Evolutionary conservation across 2,329 filamentous ascomycete species (phyloP), one percentile per base, ranked within the genome.

Genomic region (Xylariaceae sp.): DNA sequence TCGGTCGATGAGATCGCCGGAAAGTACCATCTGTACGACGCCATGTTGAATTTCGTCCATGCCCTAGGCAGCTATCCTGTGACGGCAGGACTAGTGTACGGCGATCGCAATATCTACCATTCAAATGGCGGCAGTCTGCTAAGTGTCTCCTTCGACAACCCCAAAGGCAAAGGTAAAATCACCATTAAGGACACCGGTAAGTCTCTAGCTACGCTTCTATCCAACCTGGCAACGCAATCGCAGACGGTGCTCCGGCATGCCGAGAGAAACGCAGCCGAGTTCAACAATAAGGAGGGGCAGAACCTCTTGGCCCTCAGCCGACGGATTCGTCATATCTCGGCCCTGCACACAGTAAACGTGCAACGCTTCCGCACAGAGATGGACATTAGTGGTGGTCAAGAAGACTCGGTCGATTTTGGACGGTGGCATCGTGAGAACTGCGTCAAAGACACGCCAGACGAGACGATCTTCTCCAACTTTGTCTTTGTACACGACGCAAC

Each of bases 31-130:
- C 57, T 80, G 0, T 79, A 81, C 57, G 60, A 65, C 6, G 67
- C 66, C 2, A 60, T 79, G 2, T 58, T 81, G 7, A 64, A 68
- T 20, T 76, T 82, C 53, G 50, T 81, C 2, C 53, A 67, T 2
- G 59, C 64, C 0, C 53, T 81, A 10, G 65, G 65, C 2, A 59
- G 45, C 5, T 73, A 78, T 54, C 52, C 65, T 1, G 58, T 59
- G 7, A 74, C 72, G 2, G 60, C 66, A 1, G 21, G 51, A 5
- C 60, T 76, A 1, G 57, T 79, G 0, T 72, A 72, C 48, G 52
- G 53, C 2, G 67, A 73, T 18, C 71, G 75, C 2, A 62, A 64
- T 1, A 56, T 73, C 3, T 76, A 73, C 43, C 40, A 62, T 18
- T 61, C 67, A 3, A 66, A 68, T 3, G 65, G 60, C 3, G 68